These are phyloP conservation scores for Dothideomycetes sp. DNA, from an alignment of 2,329 filamentous ascomycete species.

Conservation along the genomic window DNA sequence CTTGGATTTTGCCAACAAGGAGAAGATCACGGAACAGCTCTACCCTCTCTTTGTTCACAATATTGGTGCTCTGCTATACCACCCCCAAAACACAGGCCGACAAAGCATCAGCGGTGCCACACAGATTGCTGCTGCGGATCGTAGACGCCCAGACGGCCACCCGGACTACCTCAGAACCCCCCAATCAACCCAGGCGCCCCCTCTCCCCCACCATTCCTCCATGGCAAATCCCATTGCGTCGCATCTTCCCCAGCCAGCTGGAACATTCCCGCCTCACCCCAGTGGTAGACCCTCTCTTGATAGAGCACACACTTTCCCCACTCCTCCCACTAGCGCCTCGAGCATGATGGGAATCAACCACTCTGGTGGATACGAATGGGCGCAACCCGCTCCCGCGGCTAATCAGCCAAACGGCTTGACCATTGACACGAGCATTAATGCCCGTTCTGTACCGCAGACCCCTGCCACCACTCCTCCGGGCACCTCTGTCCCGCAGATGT, in stretches of 20 bases:
- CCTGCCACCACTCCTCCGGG: slow-evolving; percentile 75
- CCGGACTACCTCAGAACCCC: slow-evolving; percentile 48
- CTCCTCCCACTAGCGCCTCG: slow-evolving; percentile 85
- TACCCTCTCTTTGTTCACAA: slow-evolving; percentile 98
- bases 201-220: slow-evolving; percentile 60
- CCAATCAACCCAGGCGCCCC: slow-evolving; percentile 50
- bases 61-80: slow-evolving; percentile 85
- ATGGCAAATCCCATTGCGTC: slow-evolving; percentile 50
- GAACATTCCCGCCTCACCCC: slow-evolving; percentile 51
- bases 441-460: slow-evolving; percentile 81
- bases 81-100: slow-evolving; percentile 68
- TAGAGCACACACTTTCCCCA: slow-evolving; percentile 84
- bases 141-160: slow-evolving; percentile 49
- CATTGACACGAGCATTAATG: slow-evolving; percentile 66
- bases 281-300: slow-evolving; percentile 62
- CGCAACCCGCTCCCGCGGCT: slow-evolving; percentile 26
- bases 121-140: slow-evolving; percentile 68
- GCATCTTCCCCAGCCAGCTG: slow-evolving; percentile 55
- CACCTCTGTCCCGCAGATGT: slow-evolving; percentile 64
- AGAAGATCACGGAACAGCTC: slow-evolving; percentile 92
- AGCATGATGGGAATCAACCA: slow-evolving; percentile 69
- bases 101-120: slow-evolving; percentile 46
- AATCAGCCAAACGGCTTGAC: slow-evolving; percentile 55
- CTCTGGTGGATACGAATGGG: slow-evolving; percentile 71
- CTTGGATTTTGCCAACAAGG: slow-evolving; percentile 98